These are phyloP conservation scores for Trichocladium antarcticum DNA, from an alignment of 495 filamentous ascomycete species.

Conservation along the genomic window DNA sequence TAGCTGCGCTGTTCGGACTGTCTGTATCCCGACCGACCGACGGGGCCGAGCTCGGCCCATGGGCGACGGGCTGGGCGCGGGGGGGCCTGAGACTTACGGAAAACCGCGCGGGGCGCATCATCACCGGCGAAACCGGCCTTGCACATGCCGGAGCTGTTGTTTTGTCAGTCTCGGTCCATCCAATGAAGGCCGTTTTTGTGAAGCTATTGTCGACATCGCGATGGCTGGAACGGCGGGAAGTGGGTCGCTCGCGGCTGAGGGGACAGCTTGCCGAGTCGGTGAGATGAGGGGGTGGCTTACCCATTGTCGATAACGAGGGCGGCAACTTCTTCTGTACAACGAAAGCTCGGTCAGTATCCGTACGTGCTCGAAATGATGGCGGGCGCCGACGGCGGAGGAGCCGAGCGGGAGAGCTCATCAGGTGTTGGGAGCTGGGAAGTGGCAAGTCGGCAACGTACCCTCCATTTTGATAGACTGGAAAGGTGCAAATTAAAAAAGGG, in stretches of 20 bases:
- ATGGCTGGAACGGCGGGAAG: background rate
- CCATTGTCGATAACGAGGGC: constrained; percentile 99
- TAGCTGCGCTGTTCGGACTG: constrained; percentile 12
- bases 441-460: constrained; percentile 29
- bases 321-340: constrained; percentile 88
- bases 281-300: constrained; percentile 49
- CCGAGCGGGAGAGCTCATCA: background rate
- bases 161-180: constrained; percentile 37
- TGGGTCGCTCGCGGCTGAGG: constrained; percentile 11
- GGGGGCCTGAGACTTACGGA: constrained; percentile 70
- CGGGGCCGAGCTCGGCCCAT: constrained; percentile 4
- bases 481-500: constrained; percentile 26
- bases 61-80: constrained; percentile 1
- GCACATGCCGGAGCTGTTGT: constrained; percentile 95
- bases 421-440: background rate
- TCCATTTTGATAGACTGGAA: constrained; percentile 44
- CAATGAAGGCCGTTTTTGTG: constrained; percentile 3
- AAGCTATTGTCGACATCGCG: constrained; percentile 4
- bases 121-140: constrained; percentile 99
- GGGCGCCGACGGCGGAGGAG: background rate
- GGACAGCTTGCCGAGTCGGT: constrained; percentile 18
- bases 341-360: constrained; percentile 44
- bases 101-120: constrained; percentile 98
- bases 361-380: constrained; percentile 9
- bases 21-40: background rate